Evolutionary conservation across 768 basidiomycete species (phyloP).

Genomic region (Tulasnella sp.): DNA sequence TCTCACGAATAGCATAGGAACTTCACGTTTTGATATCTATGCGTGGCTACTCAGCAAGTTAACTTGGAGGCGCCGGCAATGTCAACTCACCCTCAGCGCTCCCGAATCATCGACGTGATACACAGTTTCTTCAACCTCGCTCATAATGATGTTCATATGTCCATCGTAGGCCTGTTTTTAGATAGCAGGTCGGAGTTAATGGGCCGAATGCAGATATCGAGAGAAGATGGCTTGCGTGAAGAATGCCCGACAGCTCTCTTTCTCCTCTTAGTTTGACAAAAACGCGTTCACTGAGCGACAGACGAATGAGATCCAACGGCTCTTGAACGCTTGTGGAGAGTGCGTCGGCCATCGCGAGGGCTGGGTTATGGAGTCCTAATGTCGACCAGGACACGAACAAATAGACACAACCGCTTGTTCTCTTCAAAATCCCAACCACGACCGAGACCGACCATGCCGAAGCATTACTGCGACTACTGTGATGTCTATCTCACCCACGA

Average conservation of each 20-base stretch:
- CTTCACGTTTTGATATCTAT: constrained; percentile 86
- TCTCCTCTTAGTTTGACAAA: constrained; percentile 97
- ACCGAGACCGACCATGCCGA: constrained; percentile 44
- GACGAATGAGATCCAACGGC: constrained; percentile 94
- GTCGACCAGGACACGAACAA: background rate
- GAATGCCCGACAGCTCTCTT: constrained; percentile 80
- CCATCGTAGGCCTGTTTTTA: constrained; percentile 87
- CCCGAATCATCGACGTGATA: constrained; percentile 76
- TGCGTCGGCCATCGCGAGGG: constrained; percentile 34
- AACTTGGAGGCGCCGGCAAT: background rate
- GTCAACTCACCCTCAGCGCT: background rate
- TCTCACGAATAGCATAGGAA: constrained; percentile 97
- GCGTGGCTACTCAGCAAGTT: background rate
- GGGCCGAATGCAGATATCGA: background rate
- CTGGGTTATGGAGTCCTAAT: background rate
- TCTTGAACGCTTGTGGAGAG: constrained; percentile 69
- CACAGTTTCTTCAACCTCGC: constrained; percentile 96
- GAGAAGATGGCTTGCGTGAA: constrained; percentile 59
- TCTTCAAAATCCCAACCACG: constrained; percentile 13
- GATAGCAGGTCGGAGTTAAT: background rate
- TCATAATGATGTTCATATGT: constrained; percentile 99
- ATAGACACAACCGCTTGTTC: background rate
- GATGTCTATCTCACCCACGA: constrained; percentile 94
- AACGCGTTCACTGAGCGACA: constrained; percentile 95
- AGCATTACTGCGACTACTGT: constrained; percentile 93